Evolutionary conservation across 2,329 filamentous ascomycete genomes (phyloP), one percentile per base, ranked within the genome.

Genomic region (Colletotrichum gloeosporioides): DNA sequence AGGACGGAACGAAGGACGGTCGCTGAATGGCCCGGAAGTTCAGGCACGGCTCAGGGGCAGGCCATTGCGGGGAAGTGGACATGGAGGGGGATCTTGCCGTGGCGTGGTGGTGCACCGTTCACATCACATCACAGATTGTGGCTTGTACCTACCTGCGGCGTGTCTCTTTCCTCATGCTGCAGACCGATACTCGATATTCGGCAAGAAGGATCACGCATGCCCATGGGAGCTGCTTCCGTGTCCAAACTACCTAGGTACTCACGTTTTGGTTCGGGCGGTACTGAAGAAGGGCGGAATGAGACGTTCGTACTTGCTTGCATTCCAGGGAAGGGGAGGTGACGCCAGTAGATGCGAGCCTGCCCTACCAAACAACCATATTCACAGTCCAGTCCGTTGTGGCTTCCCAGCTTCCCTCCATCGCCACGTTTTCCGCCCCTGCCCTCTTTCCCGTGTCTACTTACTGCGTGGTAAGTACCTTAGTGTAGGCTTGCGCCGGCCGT

Each of bases 41-140:
- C 32, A 9, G 31, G 69, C 73, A 75, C 73, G 69, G 73, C 44
- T 75, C 73, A 75, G 16, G 8, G 3, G n/a, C 32, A 22, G 69
- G 57, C n/a, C 69, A 59, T 49, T 73, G 69, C 73, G 31, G 73
- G 39, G 63, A 63, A 64, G 25, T 63, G 53, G 63, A 44, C 27
- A 34, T n/a, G 27, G 57, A 29, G 57, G 57, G 25, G 25, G 27
- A 16, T 25, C 44, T 25, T 53, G 44, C 44, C n/a, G 44, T 53
- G 44, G n/a, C 44, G 44, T 25, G n/a, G 44, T 25, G 44, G 44
- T 53, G 44, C 8, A 22, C 22, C 22, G 22, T 22, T 22, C 22
- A 22, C 22, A 22, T 53, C 44, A 53, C 44, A 53, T 53, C 44
- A 53, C 44, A 31, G 9, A 32, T 18, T 59, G 61, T 59, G 61